phyloP scores from a whole-genome alignment of 495 filamentous ascomycete genomes.

The Lasiosphaeria hispida region DNA sequence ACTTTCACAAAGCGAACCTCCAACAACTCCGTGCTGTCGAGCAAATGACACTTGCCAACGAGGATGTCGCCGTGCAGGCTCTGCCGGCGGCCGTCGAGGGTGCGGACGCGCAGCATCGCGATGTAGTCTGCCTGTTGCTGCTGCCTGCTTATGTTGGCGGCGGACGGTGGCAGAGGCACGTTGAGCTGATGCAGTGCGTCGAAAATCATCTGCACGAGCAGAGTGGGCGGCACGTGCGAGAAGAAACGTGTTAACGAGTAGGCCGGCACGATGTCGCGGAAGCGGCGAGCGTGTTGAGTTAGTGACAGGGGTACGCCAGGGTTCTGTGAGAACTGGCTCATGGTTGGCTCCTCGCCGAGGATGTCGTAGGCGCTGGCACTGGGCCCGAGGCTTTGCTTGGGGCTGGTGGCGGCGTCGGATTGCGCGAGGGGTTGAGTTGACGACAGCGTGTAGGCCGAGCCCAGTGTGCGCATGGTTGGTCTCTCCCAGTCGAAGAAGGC shows the following conservation, averaged over 20 bases:
- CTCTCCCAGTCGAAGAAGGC: constrained; percentile 77
- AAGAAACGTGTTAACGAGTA: constrained; percentile 89
- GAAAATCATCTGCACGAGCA: constrained; percentile 74
- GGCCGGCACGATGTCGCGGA: constrained; percentile 79
- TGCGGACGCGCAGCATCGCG: constrained; percentile 67
- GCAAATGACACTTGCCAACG: constrained; percentile 62
- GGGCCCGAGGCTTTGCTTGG: neutral
- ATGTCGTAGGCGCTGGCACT: constrained; percentile 54
- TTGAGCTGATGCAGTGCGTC: constrained; percentile 81
- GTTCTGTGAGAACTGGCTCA: constrained; percentile 84
- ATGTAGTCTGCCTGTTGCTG: constrained; percentile 44
- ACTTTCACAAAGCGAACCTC: constrained; percentile 92
- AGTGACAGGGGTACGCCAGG: constrained; percentile 75
- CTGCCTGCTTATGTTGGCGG: constrained; percentile 16
- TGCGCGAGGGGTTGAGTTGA: constrained; percentile 52
- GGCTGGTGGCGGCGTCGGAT: constrained; percentile 23
- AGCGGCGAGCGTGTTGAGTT: constrained; percentile 83
- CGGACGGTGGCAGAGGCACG: constrained; percentile 61
- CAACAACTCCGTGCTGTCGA: constrained; percentile 51
- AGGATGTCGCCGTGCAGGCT: constrained; percentile 78
- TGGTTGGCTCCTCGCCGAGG: constrained; percentile 82
- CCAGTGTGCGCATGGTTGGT: constrained; percentile 43
- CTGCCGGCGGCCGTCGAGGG: constrained; percentile 76
- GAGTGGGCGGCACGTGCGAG: constrained; percentile 71
- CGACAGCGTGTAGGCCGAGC: constrained; percentile 49